Evolutionary conservation across 805 yeast genomes (phyloP), one percentile per base, ranked within the genome.

Genomic region (Starmerella cellae): DNA sequence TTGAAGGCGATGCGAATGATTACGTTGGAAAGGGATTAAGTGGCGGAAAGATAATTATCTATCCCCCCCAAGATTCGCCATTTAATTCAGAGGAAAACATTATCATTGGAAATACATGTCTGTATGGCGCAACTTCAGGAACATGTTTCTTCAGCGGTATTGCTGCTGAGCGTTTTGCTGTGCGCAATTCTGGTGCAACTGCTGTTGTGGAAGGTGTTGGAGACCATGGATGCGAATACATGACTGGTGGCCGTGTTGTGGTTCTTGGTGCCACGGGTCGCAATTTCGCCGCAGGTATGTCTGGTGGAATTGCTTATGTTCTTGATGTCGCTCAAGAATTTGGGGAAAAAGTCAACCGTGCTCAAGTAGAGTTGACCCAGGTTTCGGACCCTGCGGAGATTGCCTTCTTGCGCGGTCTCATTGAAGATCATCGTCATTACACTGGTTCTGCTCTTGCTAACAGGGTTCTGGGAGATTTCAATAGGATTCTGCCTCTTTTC

Each of bases 201-300:
- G 91, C 94, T 50, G 96, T 91, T 48, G 85, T 84, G 52, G 98
- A 88, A 65, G 95, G 95, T 59, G 79, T 82, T 50, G 98, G 98
- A 68, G 95, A 88, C 63, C 96, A 88, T 62, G 98, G 98, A 40
- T 88, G 96, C 68, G 98, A 88, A 67, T 88, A 88, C 67, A 88
- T 88, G 98, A 87, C 97, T 54, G 97, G 98, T 62, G 98, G 98
- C 61, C 77, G 97, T 56, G 95, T 91, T 48, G 84, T 88, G 59
- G 85, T 88, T 37, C 73, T 88, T 53, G 95, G 96, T 37, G 66
- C 77, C 46, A 82, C 95, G 55, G 96, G 95, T 45, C 76, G 96
- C 50, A 79, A 85, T 69, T 82, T 82, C 61, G 95, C 77, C 47
- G 95, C 98, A 43, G 98, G 98, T 70, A 91, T 91, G 81, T 87